Base-by-base conservation (phyloP, 257 asterid species). In the Lycium ferocissimum region DNA sequence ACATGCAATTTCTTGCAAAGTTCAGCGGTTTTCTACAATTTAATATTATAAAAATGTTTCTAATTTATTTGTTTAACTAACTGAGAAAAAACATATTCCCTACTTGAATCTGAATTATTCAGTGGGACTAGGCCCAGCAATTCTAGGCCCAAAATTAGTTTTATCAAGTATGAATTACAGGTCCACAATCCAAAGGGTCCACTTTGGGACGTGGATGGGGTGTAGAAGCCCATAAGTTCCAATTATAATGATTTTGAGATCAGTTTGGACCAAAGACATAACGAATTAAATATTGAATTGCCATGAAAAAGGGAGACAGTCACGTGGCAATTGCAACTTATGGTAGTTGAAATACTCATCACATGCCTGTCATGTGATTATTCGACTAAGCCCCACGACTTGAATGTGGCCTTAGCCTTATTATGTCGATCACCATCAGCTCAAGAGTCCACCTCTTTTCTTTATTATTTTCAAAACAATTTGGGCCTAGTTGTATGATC, bases 181-280 rank as follows among this genome's bases (percentile, higher is more conserved):
- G 81, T 22, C 81, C 81, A 22, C 81, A 75, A 22, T 0, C 61
- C 62, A 75, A 75, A 20, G 81, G 81, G 80, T 47, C 80, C 59
- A 45, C 80, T n/a, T 73, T 47, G 80, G 59, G 20, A 47, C 47
- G 13, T n/a, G 67, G 67, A n/a, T 9, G 1, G 71, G 71, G 2
- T 10, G 18, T 26, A 26, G 45, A 49, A 75, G 81, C 81, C 81
- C 81, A 75, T 49, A 75, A 49, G 43, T 26, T 26, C 61, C 65
- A 12, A 22, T 49, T 75, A 75, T 75, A 9, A 43, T 49, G 81
- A 75, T 26, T 20, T 75, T 75, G 43, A 49, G 17, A 49, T 20
- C 1, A 10, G 10, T 73, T 73, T n/a, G 81, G 81, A 73, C 61
- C 80, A 73, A 73, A 73, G 56, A 47, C 40, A 6, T 38, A 38